Percentiles rank a stretch among this genome's conserved stretches.
These are phyloP conservation scores for Macrolepiota dolichaula DNA, from an alignment of 768 basidiomycete species.

Conservation along the genomic window DNA sequence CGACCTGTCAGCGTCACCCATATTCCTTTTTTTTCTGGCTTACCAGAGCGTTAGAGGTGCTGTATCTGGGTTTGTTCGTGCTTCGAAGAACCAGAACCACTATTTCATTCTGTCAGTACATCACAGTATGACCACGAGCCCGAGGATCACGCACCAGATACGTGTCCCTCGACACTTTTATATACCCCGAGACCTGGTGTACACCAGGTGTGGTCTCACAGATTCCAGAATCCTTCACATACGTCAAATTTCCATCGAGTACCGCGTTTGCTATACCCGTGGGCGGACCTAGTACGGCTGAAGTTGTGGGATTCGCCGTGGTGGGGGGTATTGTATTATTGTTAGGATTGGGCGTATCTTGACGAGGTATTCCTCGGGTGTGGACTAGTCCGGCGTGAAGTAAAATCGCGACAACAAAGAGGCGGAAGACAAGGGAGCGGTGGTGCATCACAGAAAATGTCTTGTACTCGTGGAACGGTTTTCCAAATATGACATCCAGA, in stretches of 20 bases:
- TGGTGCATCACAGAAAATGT: neutral
- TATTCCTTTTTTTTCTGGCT: conserved; percentile 41
- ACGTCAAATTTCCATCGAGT: neutral
- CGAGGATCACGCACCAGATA: conserved; percentile 38
- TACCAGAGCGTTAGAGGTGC: conserved; percentile 66
- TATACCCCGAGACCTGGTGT: conserved; percentile 62
- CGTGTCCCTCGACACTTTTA: conserved; percentile 52
- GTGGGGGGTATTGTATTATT: neutral
- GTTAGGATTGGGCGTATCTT: neutral
- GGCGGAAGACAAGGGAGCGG: neutral
- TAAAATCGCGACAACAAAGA: neutral
- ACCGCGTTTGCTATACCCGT: neutral
- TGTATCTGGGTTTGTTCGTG: conserved; percentile 53
- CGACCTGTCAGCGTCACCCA: neutral
- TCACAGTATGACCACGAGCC: neutral
- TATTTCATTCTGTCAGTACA: neutral
- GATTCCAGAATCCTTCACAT: conserved; percentile 4
- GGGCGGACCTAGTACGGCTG: neutral
- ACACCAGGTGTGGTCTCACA: conserved; percentile 58
- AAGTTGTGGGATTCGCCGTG: neutral
- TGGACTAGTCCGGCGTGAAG: neutral
- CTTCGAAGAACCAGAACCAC: conserved; percentile 71
- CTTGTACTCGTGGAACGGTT: neutral
- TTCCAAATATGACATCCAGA: too few species aligned
- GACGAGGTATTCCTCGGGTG: neutral